Evolutionary conservation across 129 eudicot species (phyloP), one percentile per base, ranked within the genome.

Genomic region (Lonicera japonica): DNA sequence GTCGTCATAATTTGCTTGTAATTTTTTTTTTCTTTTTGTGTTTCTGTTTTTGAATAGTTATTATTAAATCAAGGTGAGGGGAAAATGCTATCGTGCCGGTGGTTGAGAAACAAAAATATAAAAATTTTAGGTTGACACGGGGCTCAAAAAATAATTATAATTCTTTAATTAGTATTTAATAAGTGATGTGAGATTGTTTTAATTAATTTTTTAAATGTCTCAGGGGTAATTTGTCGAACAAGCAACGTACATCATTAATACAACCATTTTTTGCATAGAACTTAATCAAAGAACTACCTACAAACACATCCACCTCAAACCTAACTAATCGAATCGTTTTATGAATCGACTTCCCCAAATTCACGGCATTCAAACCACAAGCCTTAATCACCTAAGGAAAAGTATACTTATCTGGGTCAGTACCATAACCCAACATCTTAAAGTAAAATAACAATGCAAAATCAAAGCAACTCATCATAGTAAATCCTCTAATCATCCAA

Each of bases 401-500:
- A 21, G 94, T 88, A 58, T 88, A 84, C 63, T 82, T 88, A 76
- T 88, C 96, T 21, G 94, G 89, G 9, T 48, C 63, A 56, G 87
- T 84, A 13, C 89, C 94, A 54, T 45, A 72, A 25, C 56, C 65
- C 25, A 88, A 64, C 96, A 88, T 88, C 81, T 88, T 88, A 66
- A 84, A 79, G 61, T 76, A 88, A 62, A 81, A 77, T 65, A 82
- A 63, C 40, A 88, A 10, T 45, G 86, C 89, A 39, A 61, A 71
- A 62, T 88, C 78, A 52, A 69, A 82, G 68, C 70, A 76, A 43
- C 89, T 85, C 84, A 77, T 79, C 68, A 74, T 65, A 54, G 86
- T 79, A 70, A 84, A 88, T 65, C 96, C 89, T 70, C 94, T 72
- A 57, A 88, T 84, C 80, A 88, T 81, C 96, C 94, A 88, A 84